Conservation (phyloP, 257 asterid genomes). For the Craterostigma plantagineum region DNA sequence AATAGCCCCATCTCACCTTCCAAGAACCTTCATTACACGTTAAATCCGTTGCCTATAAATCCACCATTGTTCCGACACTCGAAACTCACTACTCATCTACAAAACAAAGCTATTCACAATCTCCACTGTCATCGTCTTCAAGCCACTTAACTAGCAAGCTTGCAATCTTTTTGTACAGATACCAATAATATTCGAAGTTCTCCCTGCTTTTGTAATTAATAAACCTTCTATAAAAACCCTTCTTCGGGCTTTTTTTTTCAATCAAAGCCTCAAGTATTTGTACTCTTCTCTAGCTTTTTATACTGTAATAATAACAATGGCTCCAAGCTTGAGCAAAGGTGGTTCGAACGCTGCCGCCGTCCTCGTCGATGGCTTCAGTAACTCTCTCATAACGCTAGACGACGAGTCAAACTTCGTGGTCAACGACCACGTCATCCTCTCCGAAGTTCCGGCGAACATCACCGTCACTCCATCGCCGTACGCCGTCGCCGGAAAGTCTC, state of each 20-base stretch:
- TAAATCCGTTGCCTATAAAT: constrained; percentile 1
- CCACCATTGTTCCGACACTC: not conserved
- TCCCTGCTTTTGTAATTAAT: no score
- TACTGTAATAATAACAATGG: constrained; percentile 17
- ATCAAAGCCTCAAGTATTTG: no score
- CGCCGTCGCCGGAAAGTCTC: constrained; percentile 17
- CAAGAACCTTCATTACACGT: not conserved
- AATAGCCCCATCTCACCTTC: no score
- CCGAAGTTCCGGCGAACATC: constrained; percentile 55
- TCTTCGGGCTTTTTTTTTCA: no score
- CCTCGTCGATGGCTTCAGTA: constrained; percentile 18
- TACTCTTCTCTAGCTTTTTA: no score
- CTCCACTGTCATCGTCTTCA: no score
- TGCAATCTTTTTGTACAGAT: no score
- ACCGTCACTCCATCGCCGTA: constrained; percentile 40
- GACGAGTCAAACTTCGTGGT: constrained; percentile 43
- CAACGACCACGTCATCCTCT: constrained; percentile 37
- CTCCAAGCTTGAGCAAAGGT: constrained; percentile 42
- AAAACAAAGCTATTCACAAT: not conserved
- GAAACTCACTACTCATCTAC: not conserved
- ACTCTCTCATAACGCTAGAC: constrained; percentile 29
- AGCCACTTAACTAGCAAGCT: no score
- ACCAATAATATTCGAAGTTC: no score
- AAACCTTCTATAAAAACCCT: no score
- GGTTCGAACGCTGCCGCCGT: constrained; percentile 21